A percentile compares a stretch with the other conserved stretches of the same genome.
Conservation (phyloP, 495 filamentous ascomycete genomes). For the Annulohypoxylon moriforme region DNA sequence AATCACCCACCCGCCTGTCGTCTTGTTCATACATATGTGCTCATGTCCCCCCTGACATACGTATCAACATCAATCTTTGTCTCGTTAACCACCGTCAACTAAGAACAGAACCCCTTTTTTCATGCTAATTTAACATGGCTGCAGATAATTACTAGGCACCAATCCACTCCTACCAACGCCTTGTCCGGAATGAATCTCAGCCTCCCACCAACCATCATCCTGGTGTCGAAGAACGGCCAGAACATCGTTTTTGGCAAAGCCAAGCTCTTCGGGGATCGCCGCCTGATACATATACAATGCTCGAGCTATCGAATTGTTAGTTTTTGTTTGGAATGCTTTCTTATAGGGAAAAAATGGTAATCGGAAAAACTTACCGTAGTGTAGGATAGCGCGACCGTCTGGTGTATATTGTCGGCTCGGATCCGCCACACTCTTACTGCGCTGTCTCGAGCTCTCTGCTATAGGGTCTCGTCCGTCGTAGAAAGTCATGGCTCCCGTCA, state of each 20-base stretch:
- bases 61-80: slow-evolving; percentile 35
- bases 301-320: slow-evolving; percentile 70
- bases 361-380: slow-evolving; percentile 80
- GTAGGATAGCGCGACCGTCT: slow-evolving; percentile 88
- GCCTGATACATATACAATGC: slow-evolving; percentile 95
- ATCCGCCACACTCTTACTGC: slow-evolving; percentile 86
- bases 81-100: slow-evolving; percentile 23
- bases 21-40: slow-evolving; percentile 27
- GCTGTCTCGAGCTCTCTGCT: slow-evolving; percentile 63
- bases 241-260: slow-evolving; percentile 92
- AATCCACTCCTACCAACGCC: slow-evolving; percentile 76
- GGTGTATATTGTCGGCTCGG: slow-evolving; percentile 77
- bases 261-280: slow-evolving; percentile 93
- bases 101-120: slow-evolving; percentile 19
- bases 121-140: slow-evolving; percentile 66
- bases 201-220: slow-evolving; percentile 99
- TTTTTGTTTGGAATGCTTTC: not conserved
- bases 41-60: slow-evolving; percentile 16
- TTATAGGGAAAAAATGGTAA: not conserved
- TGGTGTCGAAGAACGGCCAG: slow-evolving; percentile 90
- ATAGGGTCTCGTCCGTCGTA: slow-evolving; percentile 67
- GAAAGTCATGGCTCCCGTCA: slow-evolving; percentile 67
- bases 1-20: slow-evolving; percentile 13
- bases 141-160: slow-evolving; percentile 97
- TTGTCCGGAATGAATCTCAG: slow-evolving; percentile 82